Evolutionary conservation across 768 basidiomycete genomes (phyloP), one percentile per base, ranked within the genome.

Genomic region (Epithele typhae): DNA sequence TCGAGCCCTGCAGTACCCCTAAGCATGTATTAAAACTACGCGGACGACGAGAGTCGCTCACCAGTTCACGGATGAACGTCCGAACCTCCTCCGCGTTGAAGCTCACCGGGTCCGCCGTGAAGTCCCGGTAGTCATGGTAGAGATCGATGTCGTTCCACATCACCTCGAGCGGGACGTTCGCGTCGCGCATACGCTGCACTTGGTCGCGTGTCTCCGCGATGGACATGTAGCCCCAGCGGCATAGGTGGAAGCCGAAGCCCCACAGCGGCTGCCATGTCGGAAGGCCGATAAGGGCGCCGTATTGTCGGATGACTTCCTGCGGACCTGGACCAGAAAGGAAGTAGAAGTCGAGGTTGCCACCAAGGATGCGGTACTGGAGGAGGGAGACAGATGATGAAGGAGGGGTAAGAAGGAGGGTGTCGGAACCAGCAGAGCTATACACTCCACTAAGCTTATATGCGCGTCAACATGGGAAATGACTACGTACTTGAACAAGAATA

Each of bases 71-170:
- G 30, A 81, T 83, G 56, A 84, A 84, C 37, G 60, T 58, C 22
- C 66, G 64, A 53, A 84, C 62, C 49, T 79, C 76, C 8, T 75
- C 70, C 10, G 58, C 65, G 2, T 83, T 77, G 69, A 78, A 87
- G 35, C 68, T 74, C 22, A 78, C 73, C 14, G 83, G 82, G 59
- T 86, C 84, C 3, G 73, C 63, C 5, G 84, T 87, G 53, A 85
- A 85, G 61, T 84, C 84, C 10, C 84, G 72, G 27, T 72, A 69
- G n/a, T 81, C 76, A 54, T 84, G 78, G 53, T 85, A 87, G 39
- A 87, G 46, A 62, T 87, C 84, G 44, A 87, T 84, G 52, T 87
- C 84, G 56, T 82, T 86, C 84, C 85, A 87, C 72, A 84, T 83
- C 25, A 78, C 81, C 76, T 92, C 87, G 3, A 90, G 71, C 17